Base-by-base conservation (phyloP, 768 basidiomycete species). In the Pleurotus platypus region DNA sequence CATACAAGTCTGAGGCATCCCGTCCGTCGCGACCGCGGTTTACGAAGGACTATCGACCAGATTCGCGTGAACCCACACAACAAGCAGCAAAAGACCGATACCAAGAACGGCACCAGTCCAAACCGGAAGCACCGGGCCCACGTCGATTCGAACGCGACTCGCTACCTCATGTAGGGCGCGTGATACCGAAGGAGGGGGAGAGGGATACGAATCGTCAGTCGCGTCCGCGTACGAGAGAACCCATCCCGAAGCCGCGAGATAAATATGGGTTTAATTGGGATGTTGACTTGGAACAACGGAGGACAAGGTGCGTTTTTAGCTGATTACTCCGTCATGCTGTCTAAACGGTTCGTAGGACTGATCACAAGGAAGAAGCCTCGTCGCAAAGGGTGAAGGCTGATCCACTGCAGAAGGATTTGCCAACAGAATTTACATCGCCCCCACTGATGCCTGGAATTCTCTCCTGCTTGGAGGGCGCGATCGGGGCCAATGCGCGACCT, bases 361-460 rank as follows among this genome's bases (percentile, higher is more conserved):
- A 45, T 45, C n/a, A 22, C 13, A 45, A 45, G 20, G 42, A 45
- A 9, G 26, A n/a, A 2, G 24, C 51, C 3, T 43, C 39, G 15
- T 54, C 49, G 16, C 37, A 15, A 18, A 51, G 1, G 11, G 30
- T 35, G 2, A 16, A 30, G n/a, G 49, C 30, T 3, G 5, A 16
- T 24, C n/a, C 39, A 20, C 15, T 30, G 1, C 16, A 16, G 16
- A 39, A 54, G 51, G 51, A 54, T 42, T 61, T 69, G 1, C 72
- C 81, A 12, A 72, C 76, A 2, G 62, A 61, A 5, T 94, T 92
- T 69, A 68, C 78, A 0, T 86, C 89, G 0, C 89, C 91, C 7
- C 84, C 88, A 0, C 74, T 95, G 12, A 73, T 89, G 58, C 79
- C 82, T 0, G 87, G 86, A 5, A 74, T 94, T 20, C 63, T 86